These are phyloP conservation scores for Phytophthora tubulina DNA, from an alignment of 352 stramenopile species.

Conservation along the genomic window DNA sequence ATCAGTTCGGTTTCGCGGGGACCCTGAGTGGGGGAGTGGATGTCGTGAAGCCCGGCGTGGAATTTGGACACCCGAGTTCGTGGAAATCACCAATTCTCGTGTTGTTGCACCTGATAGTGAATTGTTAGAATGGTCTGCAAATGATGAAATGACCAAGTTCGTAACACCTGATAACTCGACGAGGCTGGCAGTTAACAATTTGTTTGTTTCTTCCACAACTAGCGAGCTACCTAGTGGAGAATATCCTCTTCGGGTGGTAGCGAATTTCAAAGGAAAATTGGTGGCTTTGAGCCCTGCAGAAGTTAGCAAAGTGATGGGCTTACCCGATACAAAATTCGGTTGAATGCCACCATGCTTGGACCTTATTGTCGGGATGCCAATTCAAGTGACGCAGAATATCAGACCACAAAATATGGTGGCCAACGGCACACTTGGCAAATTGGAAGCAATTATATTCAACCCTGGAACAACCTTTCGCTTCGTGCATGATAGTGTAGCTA, in stretches of 20 bases:
- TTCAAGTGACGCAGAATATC: not conserved
- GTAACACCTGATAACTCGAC: conserved; percentile 5
- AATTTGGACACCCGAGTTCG: conserved; percentile 1
- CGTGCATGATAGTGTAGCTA: not conserved
- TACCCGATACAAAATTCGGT: not conserved
- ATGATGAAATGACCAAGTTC: no score
- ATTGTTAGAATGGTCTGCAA: no score
- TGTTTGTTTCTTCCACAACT: not conserved
- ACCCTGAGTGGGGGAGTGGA: conserved; percentile 11
- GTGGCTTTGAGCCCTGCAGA: not conserved
- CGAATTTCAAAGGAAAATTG: no score
- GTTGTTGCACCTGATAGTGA: no score
- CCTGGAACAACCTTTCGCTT: not conserved
- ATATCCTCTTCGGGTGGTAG: not conserved
- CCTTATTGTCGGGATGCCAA: not conserved
- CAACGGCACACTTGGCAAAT: not conserved
- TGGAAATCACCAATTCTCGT: not conserved
- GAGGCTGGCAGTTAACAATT: not conserved
- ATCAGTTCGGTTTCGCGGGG: not conserved
- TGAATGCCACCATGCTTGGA: not conserved
- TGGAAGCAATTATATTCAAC: not conserved
- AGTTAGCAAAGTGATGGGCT: not conserved
- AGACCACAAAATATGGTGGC: not conserved
- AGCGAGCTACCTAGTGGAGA: not conserved
- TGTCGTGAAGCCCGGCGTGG: conserved; percentile 2